These are phyloP conservation scores for Tricholoma matsutake DNA, from an alignment of 768 basidiomycete genomes.

Conservation along the genomic window DNA sequence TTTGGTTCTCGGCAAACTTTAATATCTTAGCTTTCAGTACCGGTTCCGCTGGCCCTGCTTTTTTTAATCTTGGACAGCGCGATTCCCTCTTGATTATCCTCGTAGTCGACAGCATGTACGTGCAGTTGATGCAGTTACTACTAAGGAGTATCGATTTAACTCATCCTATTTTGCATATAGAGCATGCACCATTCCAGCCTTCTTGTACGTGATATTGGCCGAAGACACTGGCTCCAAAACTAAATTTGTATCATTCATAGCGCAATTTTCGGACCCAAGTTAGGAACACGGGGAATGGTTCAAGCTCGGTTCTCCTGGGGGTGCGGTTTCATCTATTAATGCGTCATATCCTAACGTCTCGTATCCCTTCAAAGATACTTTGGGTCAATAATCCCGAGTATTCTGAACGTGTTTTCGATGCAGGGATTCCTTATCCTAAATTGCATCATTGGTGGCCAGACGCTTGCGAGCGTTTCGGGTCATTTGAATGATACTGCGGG, in stretches of 20 bases:
- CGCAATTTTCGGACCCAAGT: constrained; percentile 72
- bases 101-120: constrained; percentile 40
- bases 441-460: constrained; percentile 67
- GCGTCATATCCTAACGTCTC: background rate
- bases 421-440: constrained; percentile 67
- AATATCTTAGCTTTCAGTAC: constrained; percentile 63
- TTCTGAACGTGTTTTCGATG: constrained; percentile 56
- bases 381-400: constrained; percentile 48
- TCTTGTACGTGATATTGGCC: constrained; percentile 41
- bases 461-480: constrained; percentile 52
- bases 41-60: constrained; percentile 57
- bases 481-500: constrained; percentile 36
- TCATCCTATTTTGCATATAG: constrained; percentile 15
- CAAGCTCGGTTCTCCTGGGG: constrained; percentile 43
- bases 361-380: constrained; percentile 41
- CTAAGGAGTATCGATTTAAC: background rate
- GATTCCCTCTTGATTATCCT: constrained; percentile 50
- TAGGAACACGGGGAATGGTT: constrained; percentile 82
- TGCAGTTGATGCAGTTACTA: background rate
- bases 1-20: constrained; percentile 72
- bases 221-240: background rate
- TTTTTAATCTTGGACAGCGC: constrained; percentile 52
- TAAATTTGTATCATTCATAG: constrained; percentile 17
- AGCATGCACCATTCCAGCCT: constrained; percentile 52
- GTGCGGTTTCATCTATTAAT: constrained; percentile 8